Evolutionary conservation across 176 grass and related monocot genomes (phyloP).

Genomic region (Oryza rufipogon): DNA sequence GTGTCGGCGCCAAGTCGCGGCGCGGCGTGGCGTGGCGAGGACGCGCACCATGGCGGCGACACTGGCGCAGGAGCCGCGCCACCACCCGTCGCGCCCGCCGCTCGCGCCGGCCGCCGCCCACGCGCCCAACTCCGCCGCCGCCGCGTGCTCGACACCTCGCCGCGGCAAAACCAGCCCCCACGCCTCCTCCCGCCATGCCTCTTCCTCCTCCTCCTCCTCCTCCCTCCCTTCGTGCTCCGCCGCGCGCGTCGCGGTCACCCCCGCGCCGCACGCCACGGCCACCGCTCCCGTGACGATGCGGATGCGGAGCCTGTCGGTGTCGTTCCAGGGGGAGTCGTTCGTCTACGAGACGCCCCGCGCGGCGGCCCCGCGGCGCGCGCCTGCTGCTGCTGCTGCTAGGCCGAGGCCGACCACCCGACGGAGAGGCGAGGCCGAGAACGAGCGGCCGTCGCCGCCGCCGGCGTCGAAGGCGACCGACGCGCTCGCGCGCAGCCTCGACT

Average conservation of each 20-base stretch:
- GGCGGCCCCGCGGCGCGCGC: neutral
- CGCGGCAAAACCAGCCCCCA: conserved; percentile 29
- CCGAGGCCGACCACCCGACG: conserved; percentile 38
- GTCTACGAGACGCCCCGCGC: conserved; percentile 64
- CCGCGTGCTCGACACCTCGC: neutral
- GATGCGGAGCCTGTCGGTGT: conserved; percentile 70
- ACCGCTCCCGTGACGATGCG: conserved; percentile 46
- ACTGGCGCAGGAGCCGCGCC: neutral
- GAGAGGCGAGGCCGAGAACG: conserved; percentile 67
- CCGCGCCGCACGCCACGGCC: neutral
- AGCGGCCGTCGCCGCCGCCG: conserved; percentile 41
- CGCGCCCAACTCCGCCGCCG: conserved; percentile 46
- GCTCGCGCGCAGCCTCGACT: conserved; percentile 71
- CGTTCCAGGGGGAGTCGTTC: conserved; percentile 88
- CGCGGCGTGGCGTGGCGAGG: too few species aligned
- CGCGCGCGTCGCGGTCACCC: neutral
- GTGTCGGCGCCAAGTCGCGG: too few species aligned
- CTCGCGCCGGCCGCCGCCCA: conserved; percentile 40
- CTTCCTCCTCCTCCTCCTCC: conserved; percentile 18
- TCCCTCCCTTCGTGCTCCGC: neutral
- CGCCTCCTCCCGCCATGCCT: conserved; percentile 41
- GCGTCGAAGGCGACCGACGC: conserved; percentile 46
- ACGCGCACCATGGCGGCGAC: neutral
- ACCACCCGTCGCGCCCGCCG: neutral
- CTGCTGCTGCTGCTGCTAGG: neutral